A percentile compares a stretch with the other conserved stretches of the same genome.
Conservation (phyloP, 2,329 filamentous ascomycete genomes). For the Zalaria obscura region DNA sequence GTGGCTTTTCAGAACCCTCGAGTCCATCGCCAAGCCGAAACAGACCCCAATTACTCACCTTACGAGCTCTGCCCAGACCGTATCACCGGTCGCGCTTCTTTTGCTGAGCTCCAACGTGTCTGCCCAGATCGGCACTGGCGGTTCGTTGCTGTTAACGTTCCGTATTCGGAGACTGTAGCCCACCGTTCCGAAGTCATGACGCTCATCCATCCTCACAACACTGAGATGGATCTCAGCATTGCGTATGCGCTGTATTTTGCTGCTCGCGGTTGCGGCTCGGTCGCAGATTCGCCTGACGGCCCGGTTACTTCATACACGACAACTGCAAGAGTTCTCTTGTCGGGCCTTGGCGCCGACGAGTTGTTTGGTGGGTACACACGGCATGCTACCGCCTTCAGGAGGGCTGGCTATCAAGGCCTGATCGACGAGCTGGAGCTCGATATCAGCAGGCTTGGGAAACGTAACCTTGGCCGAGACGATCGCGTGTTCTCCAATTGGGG, state of each 20-base stretch:
- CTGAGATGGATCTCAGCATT: conserved; percentile 97
- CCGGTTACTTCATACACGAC: conserved; percentile 40
- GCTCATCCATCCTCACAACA: conserved; percentile 85
- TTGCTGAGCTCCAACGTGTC: conserved; percentile 53
- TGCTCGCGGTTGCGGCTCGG: conserved; percentile 51
- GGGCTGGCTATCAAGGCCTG: conserved; percentile 55
- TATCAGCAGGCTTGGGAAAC: conserved; percentile 69
- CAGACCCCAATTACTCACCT: conserved; percentile 19
- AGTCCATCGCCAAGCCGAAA: conserved; percentile 28
- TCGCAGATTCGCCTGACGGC: conserved; percentile 10
- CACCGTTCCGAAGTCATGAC: conserved; percentile 57
- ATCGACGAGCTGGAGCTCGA: conserved; percentile 76
- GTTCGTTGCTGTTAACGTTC: conserved; percentile 76
- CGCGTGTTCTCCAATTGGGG: conserved; percentile 81
- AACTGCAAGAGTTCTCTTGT: conserved; percentile 69
- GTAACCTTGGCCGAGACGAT: conserved; percentile 93
- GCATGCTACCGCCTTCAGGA: conserved; percentile 62
- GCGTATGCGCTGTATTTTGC: conserved; percentile 91
- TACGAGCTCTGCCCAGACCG: conserved; percentile 87
- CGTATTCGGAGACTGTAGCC: conserved; percentile 57
- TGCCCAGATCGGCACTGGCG: conserved; percentile 65
- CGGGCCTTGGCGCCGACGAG: conserved; percentile 89
- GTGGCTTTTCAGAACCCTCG: conserved; percentile 94
- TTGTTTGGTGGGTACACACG: conserved; percentile 87
- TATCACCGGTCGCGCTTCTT: conserved; percentile 67